Evolutionary conservation across 1,139 yeast species (phyloP).

Genomic region (Yamadazyma friedrichii): DNA sequence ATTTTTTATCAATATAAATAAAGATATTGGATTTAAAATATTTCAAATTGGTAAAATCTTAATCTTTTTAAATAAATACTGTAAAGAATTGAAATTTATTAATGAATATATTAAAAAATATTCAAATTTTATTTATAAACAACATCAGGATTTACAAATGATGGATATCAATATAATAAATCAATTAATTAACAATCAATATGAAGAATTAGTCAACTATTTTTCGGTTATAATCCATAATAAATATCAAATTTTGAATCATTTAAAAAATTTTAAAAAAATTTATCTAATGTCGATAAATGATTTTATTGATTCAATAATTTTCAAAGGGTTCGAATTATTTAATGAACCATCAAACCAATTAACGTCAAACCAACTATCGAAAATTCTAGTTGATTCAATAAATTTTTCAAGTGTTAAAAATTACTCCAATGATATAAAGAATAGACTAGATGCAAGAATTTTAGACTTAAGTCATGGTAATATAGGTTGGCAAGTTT

Average conservation of each 20-base stretch:
- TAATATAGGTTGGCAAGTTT: constrained; percentile 84
- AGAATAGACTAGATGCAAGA: constrained; percentile 70
- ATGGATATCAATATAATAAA: constrained; percentile 29
- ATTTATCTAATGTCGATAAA: constrained; percentile 72
- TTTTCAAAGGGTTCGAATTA: constrained; percentile 53
- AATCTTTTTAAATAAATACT: constrained; percentile 63
- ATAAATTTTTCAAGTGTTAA: constrained; percentile 62
- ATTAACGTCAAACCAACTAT: constrained; percentile 64
- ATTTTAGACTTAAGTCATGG: constrained; percentile 66
- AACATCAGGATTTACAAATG: constrained; percentile 29
- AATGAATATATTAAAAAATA: constrained; percentile 39
- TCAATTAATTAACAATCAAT: constrained; percentile 47
- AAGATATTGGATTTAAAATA: constrained; percentile 49
- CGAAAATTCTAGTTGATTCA: constrained; percentile 65
- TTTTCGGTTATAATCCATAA: constrained; percentile 51
- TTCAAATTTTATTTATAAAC: constrained; percentile 26
- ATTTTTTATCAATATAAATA: constrained; percentile 43
- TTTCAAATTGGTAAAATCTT: constrained; percentile 78
- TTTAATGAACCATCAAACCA: constrained; percentile 62
- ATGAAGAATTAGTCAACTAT: constrained; percentile 55
- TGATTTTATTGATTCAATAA: constrained; percentile 70
- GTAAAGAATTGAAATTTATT: constrained; percentile 47
- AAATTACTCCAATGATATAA: constrained; percentile 26
- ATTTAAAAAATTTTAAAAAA: constrained; percentile 60
- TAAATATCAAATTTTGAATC: constrained; percentile 49